phyloP scores from a whole-genome alignment of 2,329 filamentous ascomycete genomes.

The Coleophoma crateriformis region DNA sequence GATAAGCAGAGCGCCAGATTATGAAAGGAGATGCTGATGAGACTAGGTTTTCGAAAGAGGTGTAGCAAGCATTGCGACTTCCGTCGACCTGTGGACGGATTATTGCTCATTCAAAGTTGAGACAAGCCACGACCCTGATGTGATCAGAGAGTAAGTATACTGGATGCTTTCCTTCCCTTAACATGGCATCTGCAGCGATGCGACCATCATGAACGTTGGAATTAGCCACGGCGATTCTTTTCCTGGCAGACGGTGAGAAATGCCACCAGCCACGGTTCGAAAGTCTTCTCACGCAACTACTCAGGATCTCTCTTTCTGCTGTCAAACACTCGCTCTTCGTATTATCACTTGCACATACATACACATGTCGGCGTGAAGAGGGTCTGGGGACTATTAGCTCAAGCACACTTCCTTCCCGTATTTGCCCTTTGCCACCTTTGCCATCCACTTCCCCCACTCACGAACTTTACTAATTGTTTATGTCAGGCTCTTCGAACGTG shows the following conservation, averaged over 20 bases:
- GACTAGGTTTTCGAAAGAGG: slow-evolving; percentile 87
- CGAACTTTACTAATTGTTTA: slow-evolving; percentile 2
- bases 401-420: slow-evolving; percentile 54
- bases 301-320: slow-evolving; percentile 53
- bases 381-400: slow-evolving; percentile 42
- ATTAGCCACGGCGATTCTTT: slow-evolving; percentile 29
- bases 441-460: slow-evolving; percentile 14
- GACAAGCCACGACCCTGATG: slow-evolving; percentile 87
- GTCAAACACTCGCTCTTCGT: slow-evolving; percentile 37
- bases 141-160: slow-evolving; percentile 99
- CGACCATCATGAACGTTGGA: slow-evolving; percentile 20
- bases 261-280: slow-evolving; percentile 55
- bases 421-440: slow-evolving; percentile 44
- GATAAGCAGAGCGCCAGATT: slow-evolving; percentile 17
- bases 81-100: slow-evolving; percentile 94
- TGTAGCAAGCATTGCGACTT: slow-evolving; percentile 86
- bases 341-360: slow-evolving; percentile 26
- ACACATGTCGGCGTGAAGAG: slow-evolving; percentile 31
- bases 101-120: slow-evolving; percentile 98
- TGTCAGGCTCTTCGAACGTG: slow-evolving; percentile 84
- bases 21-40: slow-evolving; percentile 18
- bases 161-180: slow-evolving; percentile 62
- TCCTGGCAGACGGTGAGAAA: slow-evolving; percentile 64
- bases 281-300: slow-evolving; percentile 59
- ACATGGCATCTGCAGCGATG: slow-evolving; percentile 39